A percentile compares a stretch with the other conserved stretches of the same genome.
phyloP scores from a whole-genome alignment of 2,329 filamentous ascomycete species.

The Phyllosticta capitalensis region DNA sequence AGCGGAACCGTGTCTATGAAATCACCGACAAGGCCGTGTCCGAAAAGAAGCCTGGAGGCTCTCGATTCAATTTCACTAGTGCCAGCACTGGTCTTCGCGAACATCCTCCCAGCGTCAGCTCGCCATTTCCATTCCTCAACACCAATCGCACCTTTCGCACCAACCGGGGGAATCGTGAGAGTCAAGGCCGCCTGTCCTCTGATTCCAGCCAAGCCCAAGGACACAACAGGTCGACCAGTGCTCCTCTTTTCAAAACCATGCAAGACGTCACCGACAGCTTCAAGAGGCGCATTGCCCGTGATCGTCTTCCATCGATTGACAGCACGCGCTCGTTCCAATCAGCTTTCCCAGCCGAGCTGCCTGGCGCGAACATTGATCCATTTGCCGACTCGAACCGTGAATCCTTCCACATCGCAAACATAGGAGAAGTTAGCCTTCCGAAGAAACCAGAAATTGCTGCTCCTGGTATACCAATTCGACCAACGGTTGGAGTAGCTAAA shows the following conservation, averaged over 20 bases:
- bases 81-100: background rate
- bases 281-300: background rate
- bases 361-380: background rate
- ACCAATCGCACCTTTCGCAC: background rate
- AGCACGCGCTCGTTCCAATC: conserved; percentile 6
- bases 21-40: background rate
- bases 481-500: background rate
- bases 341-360: background rate
- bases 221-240: conserved; percentile 3
- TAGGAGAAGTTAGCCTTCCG: background rate
- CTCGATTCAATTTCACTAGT: background rate
- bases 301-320: conserved; percentile 2
- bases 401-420: conserved; percentile 1
- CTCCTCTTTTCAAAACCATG: background rate
- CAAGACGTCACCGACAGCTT: conserved; percentile 1
- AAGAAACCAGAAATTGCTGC: background rate
- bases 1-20: background rate
- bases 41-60: background rate
- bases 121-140: background rate
- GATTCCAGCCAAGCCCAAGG: background rate
- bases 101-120: background rate
- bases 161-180: background rate
- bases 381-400: conserved; percentile 2
- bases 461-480: background rate
- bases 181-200: background rate